Base-by-base conservation (phyloP, 2,329 filamentous ascomycete species). In the Helminthosporium solani region DNA sequence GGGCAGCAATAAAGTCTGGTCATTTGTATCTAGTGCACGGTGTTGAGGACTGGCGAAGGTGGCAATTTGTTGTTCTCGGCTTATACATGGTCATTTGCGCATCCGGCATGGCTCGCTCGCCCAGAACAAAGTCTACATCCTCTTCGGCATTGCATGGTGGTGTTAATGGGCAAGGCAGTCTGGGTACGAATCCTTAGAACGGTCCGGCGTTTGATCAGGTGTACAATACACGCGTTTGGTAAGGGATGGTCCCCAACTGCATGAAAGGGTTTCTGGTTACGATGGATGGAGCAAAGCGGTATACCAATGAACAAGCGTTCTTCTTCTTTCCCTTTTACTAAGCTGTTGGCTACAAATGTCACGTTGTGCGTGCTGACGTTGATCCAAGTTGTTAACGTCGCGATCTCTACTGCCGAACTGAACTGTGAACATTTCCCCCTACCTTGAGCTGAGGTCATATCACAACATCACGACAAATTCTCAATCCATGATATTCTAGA, bases 291-390 rank as follows among this genome's bases (percentile, higher is more conserved):
- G 30, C 37, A 40, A 40, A 34, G 43, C 46, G 53, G 44, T 56
- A 60, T 60, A 58, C 57, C 56, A 58, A 58, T 51, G 49, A 57
- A 57, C 47, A 53, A 45, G 43, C 36, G 21, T 44, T 45, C 39
- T 25, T 36, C 21, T 19, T 42, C 35, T 36, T 30, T n/a, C 16
- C 34, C n/a, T n/a, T n/a, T n/a, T n/a, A n/a, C n/a, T n/a, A n/a
- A n/a, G n/a, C n/a, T n/a, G n/a, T n/a, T n/a, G n/a, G n/a, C n/a
- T n/a, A n/a, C n/a, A n/a, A n/a, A n/a, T n/a, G 30, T 42, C 30
- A 34, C 8, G 7, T 21, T 27, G 14, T 8, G 9, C 16, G n/a
- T 25, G 37, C 23, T 4, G n/a, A 40, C 11, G 27, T 30, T 20
- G 3, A 8, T 16, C 19, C 38, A 19, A 40, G 27, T 23, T 30